Evolutionary conservation across 192 early-diverging fungal species (phyloP), one percentile per base, ranked within the genome.

Genomic region (Umbelopsis ramanniana): DNA sequence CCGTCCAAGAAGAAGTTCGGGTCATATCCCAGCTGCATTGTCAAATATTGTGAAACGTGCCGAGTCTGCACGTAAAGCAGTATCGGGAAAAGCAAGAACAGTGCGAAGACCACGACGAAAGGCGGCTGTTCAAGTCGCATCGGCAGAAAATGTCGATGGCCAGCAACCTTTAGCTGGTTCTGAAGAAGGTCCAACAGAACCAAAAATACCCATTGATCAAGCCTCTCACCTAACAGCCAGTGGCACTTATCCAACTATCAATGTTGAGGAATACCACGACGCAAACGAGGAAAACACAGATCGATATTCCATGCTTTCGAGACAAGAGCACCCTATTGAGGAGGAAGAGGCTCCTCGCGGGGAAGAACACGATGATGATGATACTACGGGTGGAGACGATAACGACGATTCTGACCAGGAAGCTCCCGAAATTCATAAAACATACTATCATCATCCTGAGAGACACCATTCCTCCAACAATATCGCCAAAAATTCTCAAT

Each of bases 381-480:
- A 69, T 7, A 35, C n/a, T 35, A 6, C 15, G 9, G 29, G 19
- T 19, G 11, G 43, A 6, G 47, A 71, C 14, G 2, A 23, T n/a
- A 21, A 46, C 9, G 38, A 45, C 8, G 54, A 52, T 6, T 23
- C 54, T 12, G 46, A 63, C 4, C 15, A 26, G 14, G 26, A 63
- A 15, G 57, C 57, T 19, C 33, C 33, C 11, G 57, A 63, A 17
- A 15, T 71, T 4, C 69, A 75, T 12, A 52, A 67, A 70, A 63
- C 47, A 17, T 75, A 75, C 35, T 75, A 75, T 66, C 74, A 75
- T 26, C 74, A 75, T 40, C 57, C 69, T 40, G 54, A 68, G 52
- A 14, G n/a, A 19, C 46, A 50, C 15, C 0, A 19, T 46, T 45
- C 43, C 21, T 23, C 57, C 35, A 24, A 9, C 57, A 63, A 17